Percentiles rank a stretch among this genome's conserved stretches.
These are phyloP conservation scores for Alternaria gansuensis DNA, from an alignment of 2,329 filamentous ascomycete species.

Conservation along the genomic window DNA sequence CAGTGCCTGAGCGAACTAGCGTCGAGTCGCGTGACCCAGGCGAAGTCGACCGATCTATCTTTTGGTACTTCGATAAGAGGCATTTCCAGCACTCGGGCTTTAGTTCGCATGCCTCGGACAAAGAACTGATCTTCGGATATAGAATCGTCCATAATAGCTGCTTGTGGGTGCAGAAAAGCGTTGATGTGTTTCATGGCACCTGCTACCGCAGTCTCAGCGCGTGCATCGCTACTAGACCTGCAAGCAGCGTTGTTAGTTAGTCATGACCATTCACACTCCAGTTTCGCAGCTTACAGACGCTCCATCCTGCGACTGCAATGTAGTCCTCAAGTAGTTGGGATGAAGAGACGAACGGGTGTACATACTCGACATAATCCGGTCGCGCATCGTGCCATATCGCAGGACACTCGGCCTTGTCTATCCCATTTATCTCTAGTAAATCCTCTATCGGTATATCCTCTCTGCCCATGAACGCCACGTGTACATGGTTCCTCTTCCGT, in stretches of 20 bases:
- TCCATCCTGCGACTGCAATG: not conserved
- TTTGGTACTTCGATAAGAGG: conserved; percentile 79
- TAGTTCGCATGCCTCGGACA: conserved; percentile 65
- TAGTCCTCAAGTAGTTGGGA: no score
- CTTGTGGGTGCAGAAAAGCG: conserved; percentile 78
- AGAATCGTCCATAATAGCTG: conserved; percentile 74
- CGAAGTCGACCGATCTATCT: conserved; percentile 67
- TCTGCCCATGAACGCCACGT: conserved; percentile 80
- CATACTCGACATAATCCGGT: conserved; percentile 70
- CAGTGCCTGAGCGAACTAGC: conserved; percentile 76
- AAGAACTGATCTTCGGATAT: conserved; percentile 74
- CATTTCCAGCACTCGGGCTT: conserved; percentile 62
- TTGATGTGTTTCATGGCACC: conserved; percentile 76
- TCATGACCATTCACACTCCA: not conserved
- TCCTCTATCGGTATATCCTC: conserved; percentile 74
- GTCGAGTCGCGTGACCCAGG: conserved; percentile 83
- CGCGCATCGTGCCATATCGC: conserved; percentile 77
- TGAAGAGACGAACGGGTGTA: not conserved
- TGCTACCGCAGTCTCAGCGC: conserved; percentile 71
- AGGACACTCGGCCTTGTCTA: conserved; percentile 72
- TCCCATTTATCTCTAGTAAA: conserved; percentile 78
- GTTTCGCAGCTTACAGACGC: not conserved
- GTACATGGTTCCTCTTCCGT: conserved; percentile 75
- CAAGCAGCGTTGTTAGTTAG: not conserved
- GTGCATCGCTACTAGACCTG: conserved; percentile 69